Evolutionary conservation across 768 basidiomycete species (phyloP), one percentile per base, ranked within the genome.

Genomic region (Tulasnella sp.): DNA sequence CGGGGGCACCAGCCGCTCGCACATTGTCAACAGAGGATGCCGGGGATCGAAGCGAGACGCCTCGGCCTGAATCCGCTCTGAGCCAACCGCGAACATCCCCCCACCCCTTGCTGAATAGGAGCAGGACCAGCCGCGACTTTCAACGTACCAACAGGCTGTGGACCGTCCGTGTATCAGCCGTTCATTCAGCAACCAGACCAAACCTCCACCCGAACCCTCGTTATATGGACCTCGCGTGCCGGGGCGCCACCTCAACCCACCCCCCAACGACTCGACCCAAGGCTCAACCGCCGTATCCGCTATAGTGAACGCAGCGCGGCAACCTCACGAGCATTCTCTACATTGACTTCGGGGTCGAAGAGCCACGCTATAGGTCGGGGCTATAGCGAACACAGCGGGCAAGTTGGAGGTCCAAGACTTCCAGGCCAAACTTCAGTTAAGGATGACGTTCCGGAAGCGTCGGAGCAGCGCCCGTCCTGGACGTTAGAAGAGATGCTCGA

Each of bases 311-410:
- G 75, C 75, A 4, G n/a, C 58, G 21, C n/a, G 56, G 4, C 3
- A 52, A 76, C 46, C 52, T 76, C 75, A 46, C 5, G 18, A 62
- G 38, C 38, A 40, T 76, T n/a, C 75, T 46, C 4, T 62, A 48
- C 52, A 48, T 76, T 48, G 42, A 40, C 8, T 21, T 76, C n/a
- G 42, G 75, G 75, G n/a, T 34, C 58, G 36, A 46, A 76, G 44
- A 76, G 58, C n/a, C 75, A 76, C 46, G 75, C 46, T 8, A 34
- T 76, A 3, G 75, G 75, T 14, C 56, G n/a, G 75, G 48, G 75
- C 75, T 24, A 48, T 76, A 8, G 27, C 52, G 42, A 48, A 48
- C 56, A 38, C 58, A 8, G 42, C 75, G 3, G 44, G 75, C 19
- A 40, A 76, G 24, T 31, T 27, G 34, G 38, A 76, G 31, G 4